A percentile compares a stretch with the other conserved stretches of the same genome.
phyloP scores from a whole-genome alignment of 2,329 filamentous ascomycete genomes.

The Exophiala dermatitidis region DNA sequence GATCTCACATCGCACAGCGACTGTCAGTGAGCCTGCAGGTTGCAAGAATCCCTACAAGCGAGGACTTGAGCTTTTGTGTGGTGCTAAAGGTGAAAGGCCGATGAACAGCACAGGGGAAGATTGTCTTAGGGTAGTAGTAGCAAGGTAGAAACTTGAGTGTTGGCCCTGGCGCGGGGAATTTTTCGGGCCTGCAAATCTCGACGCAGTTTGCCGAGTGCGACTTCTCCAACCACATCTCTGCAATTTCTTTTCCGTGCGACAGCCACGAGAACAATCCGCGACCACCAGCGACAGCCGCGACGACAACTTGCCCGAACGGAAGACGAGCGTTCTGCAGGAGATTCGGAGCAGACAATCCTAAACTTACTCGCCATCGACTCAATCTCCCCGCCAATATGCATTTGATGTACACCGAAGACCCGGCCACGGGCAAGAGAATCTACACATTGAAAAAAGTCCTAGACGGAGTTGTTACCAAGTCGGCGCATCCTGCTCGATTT shows the following conservation, averaged over 20 bases:
- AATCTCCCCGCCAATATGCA: slow-evolving; percentile 44
- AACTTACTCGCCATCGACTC: neutral
- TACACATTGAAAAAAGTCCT: slow-evolving; percentile 72
- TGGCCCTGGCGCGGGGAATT: slow-evolving; percentile 8
- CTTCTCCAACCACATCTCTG: slow-evolving; percentile 18
- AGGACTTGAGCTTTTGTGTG: neutral
- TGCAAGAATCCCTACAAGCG: neutral
- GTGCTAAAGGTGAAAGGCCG: neutral
- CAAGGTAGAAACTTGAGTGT: slow-evolving; percentile 3
- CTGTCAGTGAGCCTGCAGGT: neutral
- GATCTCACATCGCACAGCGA: neutral
- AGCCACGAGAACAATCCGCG: neutral
- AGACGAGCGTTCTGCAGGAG: neutral
- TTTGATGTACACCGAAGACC: slow-evolving; percentile 79
- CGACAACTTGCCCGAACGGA: neutral
- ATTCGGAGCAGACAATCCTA: neutral
- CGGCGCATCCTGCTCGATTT: slow-evolving; percentile 90
- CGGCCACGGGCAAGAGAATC: slow-evolving; percentile 67
- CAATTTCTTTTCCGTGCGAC: slow-evolving; percentile 4
- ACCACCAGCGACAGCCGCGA: neutral
- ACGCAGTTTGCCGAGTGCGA: slow-evolving; percentile 9
- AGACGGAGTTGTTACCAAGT: slow-evolving; percentile 85
- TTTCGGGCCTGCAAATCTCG: slow-evolving; percentile 4
- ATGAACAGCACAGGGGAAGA: neutral
- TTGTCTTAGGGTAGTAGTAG: neutral